Percentiles rank a stretch among this genome's conserved stretches.
Evolutionary conservation across 192 early-diverging fungal species (phyloP).

Genomic region (Umbelopsis vinacea): DNA sequence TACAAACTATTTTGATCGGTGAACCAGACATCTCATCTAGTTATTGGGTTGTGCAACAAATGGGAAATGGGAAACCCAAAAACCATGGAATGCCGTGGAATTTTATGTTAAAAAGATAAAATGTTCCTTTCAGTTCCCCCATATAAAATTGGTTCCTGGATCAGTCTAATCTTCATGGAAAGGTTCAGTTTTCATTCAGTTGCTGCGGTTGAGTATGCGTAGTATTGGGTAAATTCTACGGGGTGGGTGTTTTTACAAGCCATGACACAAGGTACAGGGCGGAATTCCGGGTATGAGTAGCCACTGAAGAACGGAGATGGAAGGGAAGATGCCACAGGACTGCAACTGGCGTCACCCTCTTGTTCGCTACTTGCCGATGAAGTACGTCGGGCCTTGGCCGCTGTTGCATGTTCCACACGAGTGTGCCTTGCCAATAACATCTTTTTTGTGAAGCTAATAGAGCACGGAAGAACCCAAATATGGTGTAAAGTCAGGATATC

Average conservation of each 20-base stretch:
- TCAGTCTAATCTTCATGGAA: too few species aligned
- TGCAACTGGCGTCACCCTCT: neutral
- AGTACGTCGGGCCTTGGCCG: neutral
- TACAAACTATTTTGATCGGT: too few species aligned
- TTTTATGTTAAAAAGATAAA: too few species aligned
- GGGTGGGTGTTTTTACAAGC: neutral
- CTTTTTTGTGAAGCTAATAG: conserved; percentile 14
- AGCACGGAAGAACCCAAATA: neutral
- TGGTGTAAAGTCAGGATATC: neutral
- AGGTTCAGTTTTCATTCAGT: neutral
- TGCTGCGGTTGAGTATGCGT: neutral
- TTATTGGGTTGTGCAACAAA: neutral
- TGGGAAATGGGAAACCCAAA: neutral
- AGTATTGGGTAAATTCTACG: neutral
- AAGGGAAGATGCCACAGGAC: neutral
- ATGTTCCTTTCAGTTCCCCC: neutral
- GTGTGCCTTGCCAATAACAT: neutral
- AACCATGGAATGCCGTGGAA: neutral
- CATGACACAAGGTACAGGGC: neutral
- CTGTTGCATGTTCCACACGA: conserved; percentile 10
- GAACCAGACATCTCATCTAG: neutral
- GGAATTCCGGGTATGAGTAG: too few species aligned
- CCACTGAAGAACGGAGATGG: neutral
- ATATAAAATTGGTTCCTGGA: neutral
- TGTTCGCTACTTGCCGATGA: neutral